These are phyloP conservation scores for Mortierella sp. DNA, from an alignment of 371 early-diverging fungal genomes.

Conservation along the genomic window DNA sequence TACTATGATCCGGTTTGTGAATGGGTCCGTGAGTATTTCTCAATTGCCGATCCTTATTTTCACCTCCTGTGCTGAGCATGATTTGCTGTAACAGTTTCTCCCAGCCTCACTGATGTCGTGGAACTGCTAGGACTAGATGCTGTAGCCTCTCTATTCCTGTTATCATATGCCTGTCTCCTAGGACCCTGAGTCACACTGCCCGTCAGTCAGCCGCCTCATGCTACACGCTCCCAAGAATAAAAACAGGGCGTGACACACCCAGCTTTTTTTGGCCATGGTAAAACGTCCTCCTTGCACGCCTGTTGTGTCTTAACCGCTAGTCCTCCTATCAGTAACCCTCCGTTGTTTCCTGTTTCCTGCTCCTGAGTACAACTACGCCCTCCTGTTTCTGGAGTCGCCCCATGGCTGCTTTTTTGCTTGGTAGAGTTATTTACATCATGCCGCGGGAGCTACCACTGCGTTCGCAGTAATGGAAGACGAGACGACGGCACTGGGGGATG, in stretches of 20 bases:
- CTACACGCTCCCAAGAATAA: not conserved
- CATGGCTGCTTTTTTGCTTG: not conserved
- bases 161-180: not conserved
- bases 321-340: too few relatives aligned
- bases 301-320: too few relatives aligned
- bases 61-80: not conserved
- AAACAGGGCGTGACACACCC: not conserved
- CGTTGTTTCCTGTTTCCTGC: not conserved
- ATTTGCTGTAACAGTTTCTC: not conserved
- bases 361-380: not conserved
- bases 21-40: not conserved
- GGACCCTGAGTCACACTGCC: not conserved
- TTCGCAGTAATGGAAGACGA: conserved; percentile 91
- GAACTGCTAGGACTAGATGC: not conserved
- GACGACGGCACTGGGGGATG: conserved; percentile 83
- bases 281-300: not conserved
- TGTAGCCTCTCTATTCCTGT: not conserved
- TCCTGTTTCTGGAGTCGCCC: not conserved
- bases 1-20: not conserved
- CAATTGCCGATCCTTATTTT: not conserved
- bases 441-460: conserved; percentile 86
- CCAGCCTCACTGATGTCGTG: not conserved
- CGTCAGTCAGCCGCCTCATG: too few relatives aligned
- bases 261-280: not conserved
- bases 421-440: conserved; percentile 72